Evolutionary conservation across 257 asterid genomes (phyloP).

Genomic region (Rauvolfia tetraphylla): DNA sequence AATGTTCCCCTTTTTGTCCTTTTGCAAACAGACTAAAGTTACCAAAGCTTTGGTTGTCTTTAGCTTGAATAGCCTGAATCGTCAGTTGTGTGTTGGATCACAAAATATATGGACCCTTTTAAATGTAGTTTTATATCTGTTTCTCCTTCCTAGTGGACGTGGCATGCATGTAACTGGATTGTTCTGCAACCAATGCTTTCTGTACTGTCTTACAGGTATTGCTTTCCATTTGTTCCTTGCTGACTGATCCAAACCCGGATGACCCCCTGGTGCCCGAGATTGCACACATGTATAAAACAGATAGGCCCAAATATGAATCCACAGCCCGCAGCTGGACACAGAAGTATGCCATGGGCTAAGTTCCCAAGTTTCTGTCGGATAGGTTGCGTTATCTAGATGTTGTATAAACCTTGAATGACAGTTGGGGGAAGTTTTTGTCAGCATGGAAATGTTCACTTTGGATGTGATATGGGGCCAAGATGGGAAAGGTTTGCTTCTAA

Average conservation of each 20-base stretch:
- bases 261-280: constrained; percentile 90
- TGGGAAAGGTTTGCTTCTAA: neutral
- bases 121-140: neutral
- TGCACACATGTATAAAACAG: constrained; percentile 92
- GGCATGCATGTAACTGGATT: neutral
- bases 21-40: neutral
- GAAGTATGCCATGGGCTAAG: constrained; percentile 81
- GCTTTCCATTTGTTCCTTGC: constrained; percentile 76
- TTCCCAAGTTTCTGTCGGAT: neutral
- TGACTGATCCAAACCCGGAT: constrained; percentile 93
- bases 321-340: constrained; percentile 95
- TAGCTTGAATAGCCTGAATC: too few relatives aligned
- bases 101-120: neutral
- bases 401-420: neutral
- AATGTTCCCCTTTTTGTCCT: neutral
- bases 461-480: neutral
- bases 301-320: constrained; percentile 69
- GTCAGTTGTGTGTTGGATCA: neutral
- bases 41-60: neutral
- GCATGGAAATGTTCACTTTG: constrained; percentile 3
- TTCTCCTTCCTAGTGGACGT: neutral
- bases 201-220: constrained; percentile 43
- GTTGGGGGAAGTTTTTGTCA: neutral
- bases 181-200: constrained; percentile 1
- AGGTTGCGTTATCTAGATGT: neutral